A percentile compares a stretch with the other conserved stretches of the same genome.
phyloP scores from a whole-genome alignment of 148 eudicot genomes.

The Vaccinium darrowii region DNA sequence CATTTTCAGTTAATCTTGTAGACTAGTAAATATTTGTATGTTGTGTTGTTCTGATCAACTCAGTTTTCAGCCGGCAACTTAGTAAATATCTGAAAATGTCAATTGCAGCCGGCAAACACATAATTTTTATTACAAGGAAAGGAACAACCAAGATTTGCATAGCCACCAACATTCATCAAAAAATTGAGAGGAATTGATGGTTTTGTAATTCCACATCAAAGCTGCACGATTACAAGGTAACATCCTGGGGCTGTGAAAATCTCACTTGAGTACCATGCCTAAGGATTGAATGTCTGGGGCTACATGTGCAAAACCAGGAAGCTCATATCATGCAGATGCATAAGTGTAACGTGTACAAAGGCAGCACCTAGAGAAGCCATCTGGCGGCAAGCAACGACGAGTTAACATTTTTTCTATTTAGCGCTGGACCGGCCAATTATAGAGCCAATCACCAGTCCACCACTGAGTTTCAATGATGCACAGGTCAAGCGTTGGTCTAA shows the following conservation, averaged over 20 bases:
- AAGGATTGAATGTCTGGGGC: background rate
- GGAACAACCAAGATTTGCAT: background rate
- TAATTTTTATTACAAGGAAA: background rate
- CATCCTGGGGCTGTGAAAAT: background rate
- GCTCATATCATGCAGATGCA: background rate
- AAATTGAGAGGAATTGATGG: background rate
- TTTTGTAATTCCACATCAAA: background rate
- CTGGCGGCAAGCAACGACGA: background rate
- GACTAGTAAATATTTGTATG: background rate
- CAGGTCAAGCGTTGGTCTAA: background rate
- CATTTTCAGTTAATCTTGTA: background rate
- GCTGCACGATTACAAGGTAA: background rate
- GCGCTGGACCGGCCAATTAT: background rate
- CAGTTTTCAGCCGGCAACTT: background rate
- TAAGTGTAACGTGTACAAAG: background rate
- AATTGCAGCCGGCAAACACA: background rate
- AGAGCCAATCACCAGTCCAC: background rate
- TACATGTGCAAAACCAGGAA: background rate
- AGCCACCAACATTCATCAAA: background rate
- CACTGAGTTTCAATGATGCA: background rate
- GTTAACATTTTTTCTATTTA: background rate
- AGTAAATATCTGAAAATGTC: background rate
- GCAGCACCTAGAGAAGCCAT: conserved; percentile 1
- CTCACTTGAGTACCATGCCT: background rate
- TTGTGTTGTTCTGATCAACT: background rate